These are phyloP conservation scores for Jaltomata sinuosa DNA, from an alignment of 257 asterid genomes.

Conservation along the genomic window DNA sequence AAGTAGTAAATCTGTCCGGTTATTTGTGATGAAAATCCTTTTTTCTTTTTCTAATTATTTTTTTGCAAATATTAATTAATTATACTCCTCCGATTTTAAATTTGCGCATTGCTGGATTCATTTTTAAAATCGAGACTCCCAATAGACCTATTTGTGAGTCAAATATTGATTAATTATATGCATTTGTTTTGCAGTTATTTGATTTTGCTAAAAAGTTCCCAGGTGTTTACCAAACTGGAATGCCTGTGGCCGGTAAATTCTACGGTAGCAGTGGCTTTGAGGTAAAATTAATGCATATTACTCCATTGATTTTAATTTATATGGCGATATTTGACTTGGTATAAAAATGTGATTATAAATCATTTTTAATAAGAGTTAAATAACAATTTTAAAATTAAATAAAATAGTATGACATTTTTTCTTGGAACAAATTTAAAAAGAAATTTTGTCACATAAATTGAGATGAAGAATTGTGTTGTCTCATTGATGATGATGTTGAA, in stretches of 20 bases:
- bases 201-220: constrained; percentile 32
- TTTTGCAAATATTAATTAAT: neutral
- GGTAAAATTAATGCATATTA: constrained; percentile 13
- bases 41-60: neutral
- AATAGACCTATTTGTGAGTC: neutral
- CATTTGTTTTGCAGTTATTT: constrained; percentile 26
- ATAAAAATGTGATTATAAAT: neutral
- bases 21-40: neutral
- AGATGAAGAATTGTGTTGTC: neutral
- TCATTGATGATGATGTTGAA: neutral
- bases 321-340: neutral
- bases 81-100: neutral
- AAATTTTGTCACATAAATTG: neutral
- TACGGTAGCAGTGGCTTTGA: constrained; percentile 46
- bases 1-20: neutral
- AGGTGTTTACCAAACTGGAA: constrained; percentile 40
- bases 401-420: no score
- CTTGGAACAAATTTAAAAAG: no score
- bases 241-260: constrained; percentile 26
- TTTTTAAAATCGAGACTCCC: fast-evolving
- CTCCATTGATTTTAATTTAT: neutral
- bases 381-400: no score
- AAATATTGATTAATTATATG: neutral
- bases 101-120: neutral
- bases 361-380: no score